Base-by-base conservation (phyloP, 139 green algal species). In the Chlamydomonas schloesseri region DNA sequence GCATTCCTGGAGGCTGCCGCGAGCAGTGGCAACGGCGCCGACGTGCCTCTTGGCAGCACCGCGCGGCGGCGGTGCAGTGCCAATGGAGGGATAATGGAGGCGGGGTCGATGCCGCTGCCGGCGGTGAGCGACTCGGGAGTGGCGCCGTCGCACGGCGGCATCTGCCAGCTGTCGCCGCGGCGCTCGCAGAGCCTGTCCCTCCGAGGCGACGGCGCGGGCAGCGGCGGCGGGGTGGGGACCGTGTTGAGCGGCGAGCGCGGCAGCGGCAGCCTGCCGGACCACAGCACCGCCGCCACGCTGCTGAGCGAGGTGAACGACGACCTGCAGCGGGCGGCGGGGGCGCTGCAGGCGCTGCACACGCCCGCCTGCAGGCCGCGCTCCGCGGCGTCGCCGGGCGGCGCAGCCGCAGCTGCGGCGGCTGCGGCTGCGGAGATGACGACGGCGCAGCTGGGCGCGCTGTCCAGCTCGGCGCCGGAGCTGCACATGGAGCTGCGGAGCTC, bases 301-400 rank as follows among this genome's bases (percentile, higher is more conserved):
- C n/a, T 83, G 42, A 37, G 0, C 3, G 62, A 42, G 11, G 70
- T 62, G 24, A 83, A 60, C 42, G 67, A 62, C 3, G 77, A 83
- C 64, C 46, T 83, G 5, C 77, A 83, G 42, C 60, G 62, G 28
- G 77, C 77, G 17, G 37, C 77, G 17, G 77, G 42, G 3, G 77
- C 77, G 37, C 37, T 83, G n/a, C 28, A 64, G 17, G 77, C 77
- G 62, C 58, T 83, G 28, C 58, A 83, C 29, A 42, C 77, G 62
- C 60, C 36, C 2, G 28, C 60, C 6, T 46, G 42, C 37, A 20
- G 62, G 5, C 55, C 55, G 10, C 47, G 37, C 47, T 42, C 58
- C 17, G 18, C 70, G 37, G 15, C 34, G 26, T 29, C 70, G 34
- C 36, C 33, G 34, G 33, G 24, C 15, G 58, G 33, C 29, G 33